phyloP scores from a whole-genome alignment of 805 yeast species.

The Saturnispora saitoi region DNA sequence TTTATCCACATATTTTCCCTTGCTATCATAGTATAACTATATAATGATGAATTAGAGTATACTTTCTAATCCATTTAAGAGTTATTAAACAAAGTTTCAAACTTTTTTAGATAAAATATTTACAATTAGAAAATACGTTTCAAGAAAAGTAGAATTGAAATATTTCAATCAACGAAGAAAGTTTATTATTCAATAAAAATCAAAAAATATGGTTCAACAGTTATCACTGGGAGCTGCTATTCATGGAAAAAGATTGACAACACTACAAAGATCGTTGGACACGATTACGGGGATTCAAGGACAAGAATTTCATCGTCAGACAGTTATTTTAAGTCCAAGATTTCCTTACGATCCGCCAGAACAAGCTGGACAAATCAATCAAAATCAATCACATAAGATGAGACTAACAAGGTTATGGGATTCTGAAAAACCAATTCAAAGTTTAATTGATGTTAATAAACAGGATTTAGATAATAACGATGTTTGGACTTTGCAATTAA shows the following conservation, averaged over 20 bases:
- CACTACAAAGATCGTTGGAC: conserved; percentile 39
- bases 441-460: conserved; percentile 7
- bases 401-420: conserved; percentile 43
- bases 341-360: conserved; percentile 45
- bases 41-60: no score
- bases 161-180: neutral
- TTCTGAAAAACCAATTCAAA: neutral
- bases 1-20: no score
- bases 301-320: conserved; percentile 38
- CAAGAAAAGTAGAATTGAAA: no score
- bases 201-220: conserved; percentile 42
- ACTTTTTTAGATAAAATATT: no score
- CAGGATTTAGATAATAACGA: conserved; percentile 18
- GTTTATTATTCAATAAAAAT: no score
- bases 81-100: no score
- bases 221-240: conserved; percentile 39
- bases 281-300: conserved; percentile 46
- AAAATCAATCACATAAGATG: conserved; percentile 47
- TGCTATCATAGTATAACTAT: no score
- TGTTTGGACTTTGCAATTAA: conserved; percentile 55
- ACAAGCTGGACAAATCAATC: conserved; percentile 48
- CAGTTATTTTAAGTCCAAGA: conserved; percentile 42
- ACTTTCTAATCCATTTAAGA: no score
- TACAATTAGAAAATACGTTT: no score
- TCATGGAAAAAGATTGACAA: conserved; percentile 33